Percentiles rank a stretch among this genome's conserved stretches.
phyloP scores from a whole-genome alignment of 2,329 filamentous ascomycete genomes.

The Trichoderma koningii region DNA sequence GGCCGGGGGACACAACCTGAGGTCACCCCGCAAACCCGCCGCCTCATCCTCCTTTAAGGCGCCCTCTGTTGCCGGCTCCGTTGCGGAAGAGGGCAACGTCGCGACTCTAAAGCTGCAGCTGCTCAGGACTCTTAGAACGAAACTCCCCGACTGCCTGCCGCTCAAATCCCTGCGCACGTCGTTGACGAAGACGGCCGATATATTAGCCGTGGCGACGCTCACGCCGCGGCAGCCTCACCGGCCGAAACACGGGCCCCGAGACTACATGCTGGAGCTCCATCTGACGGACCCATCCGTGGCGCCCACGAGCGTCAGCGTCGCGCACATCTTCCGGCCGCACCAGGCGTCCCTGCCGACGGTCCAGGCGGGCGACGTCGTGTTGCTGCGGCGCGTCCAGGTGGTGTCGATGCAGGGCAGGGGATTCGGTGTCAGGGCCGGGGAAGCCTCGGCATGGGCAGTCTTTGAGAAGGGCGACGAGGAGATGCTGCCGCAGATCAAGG shows the following conservation, averaged over 20 bases:
- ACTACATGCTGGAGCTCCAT: slow-evolving; percentile 61
- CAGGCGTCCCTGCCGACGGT: slow-evolving; percentile 58
- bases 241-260: slow-evolving; percentile 59
- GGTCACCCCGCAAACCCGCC: slow-evolving; percentile 15
- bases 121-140: slow-evolving; percentile 48
- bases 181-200: slow-evolving; percentile 52
- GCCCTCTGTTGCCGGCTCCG: slow-evolving; percentile 36
- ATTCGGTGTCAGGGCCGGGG: slow-evolving; percentile 58
- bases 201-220: slow-evolving; percentile 57
- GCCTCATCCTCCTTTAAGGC: slow-evolving; percentile 30
- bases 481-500: slow-evolving; percentile 56
- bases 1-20: slow-evolving; percentile 2
- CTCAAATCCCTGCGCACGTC: slow-evolving; percentile 56
- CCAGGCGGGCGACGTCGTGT: slow-evolving; percentile 57
- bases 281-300: slow-evolving; percentile 59
- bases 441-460: slow-evolving; percentile 62
- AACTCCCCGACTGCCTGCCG: slow-evolving; percentile 54
- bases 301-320: slow-evolving; percentile 53
- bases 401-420: slow-evolving; percentile 56
- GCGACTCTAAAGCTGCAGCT: slow-evolving; percentile 50
- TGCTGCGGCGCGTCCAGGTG: slow-evolving; percentile 59
- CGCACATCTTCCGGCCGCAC: slow-evolving; percentile 61
- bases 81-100: slow-evolving; percentile 35
- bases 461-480: slow-evolving; percentile 51
- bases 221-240: slow-evolving; percentile 54